These are phyloP conservation scores for Lepiota venenata DNA, from an alignment of 768 basidiomycete species.

Conservation along the genomic window DNA sequence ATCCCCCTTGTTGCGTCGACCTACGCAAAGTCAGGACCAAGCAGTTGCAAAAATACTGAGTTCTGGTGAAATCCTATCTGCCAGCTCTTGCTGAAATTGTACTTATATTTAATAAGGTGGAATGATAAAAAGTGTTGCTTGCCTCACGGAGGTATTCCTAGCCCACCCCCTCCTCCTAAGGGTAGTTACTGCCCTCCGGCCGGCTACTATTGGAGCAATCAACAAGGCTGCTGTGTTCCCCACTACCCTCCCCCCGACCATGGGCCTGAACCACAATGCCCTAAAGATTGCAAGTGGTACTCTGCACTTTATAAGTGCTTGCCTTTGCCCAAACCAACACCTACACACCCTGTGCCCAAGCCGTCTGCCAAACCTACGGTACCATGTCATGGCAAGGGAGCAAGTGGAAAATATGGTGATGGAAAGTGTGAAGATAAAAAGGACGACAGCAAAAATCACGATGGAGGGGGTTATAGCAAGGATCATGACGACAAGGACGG, in stretches of 20 bases:
- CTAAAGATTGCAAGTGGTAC: slow-evolving; percentile 43
- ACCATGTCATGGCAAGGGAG: slow-evolving; percentile 31
- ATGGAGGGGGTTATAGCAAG: not conserved
- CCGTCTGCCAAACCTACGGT: slow-evolving; percentile 25
- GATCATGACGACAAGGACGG: slow-evolving; percentile 14
- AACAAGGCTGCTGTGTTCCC: slow-evolving; percentile 53
- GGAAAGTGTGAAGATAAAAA: not conserved
- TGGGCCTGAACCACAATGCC: slow-evolving; percentile 50
- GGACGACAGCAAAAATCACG: slow-evolving; percentile 13
- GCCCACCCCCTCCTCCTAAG: slow-evolving; percentile 43
- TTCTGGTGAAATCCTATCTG: slow-evolving; percentile 23
- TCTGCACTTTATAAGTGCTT: slow-evolving; percentile 37
- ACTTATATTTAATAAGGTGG: slow-evolving; percentile 23
- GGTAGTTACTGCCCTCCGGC: slow-evolving; percentile 43
- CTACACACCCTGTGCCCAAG: slow-evolving; percentile 1
- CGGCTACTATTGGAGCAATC: slow-evolving; percentile 45
- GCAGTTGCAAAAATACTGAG: slow-evolving; percentile 24
- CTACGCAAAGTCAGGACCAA: not conserved
- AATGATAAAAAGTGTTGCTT: slow-evolving; percentile 36
- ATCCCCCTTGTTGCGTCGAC: slow-evolving; percentile 7
- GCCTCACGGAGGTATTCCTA: slow-evolving; percentile 34
- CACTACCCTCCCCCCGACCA: slow-evolving; percentile 33
- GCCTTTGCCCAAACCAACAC: slow-evolving; percentile 31
- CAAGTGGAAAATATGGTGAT: not conserved
- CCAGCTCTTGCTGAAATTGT: not conserved